phyloP scores from a whole-genome alignment of 352 stramenopile species.

The Globisporangium irregulare region DNA sequence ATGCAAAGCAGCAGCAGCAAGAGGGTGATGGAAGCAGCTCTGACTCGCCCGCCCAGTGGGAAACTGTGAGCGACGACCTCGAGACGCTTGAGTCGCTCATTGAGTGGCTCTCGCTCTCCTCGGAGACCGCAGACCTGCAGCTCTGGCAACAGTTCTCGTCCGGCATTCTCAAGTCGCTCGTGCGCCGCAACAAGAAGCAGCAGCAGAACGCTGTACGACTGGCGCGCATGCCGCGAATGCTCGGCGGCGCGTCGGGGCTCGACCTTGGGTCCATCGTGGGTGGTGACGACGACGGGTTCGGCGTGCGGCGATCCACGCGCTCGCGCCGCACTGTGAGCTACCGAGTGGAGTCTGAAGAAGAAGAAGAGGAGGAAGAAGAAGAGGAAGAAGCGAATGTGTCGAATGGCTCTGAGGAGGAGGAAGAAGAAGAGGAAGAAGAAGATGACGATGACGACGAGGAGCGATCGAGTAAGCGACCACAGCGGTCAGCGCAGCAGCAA shows the following conservation, averaged over 20 bases:
- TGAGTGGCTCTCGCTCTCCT: conserved; percentile 44
- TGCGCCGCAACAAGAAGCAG: conserved; percentile 43
- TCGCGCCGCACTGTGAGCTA: conserved; percentile 52
- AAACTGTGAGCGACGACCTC: conserved; percentile 59
- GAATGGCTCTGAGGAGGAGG: conserved; percentile 15
- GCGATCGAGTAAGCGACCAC: conserved; percentile 7
- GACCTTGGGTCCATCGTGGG: conserved; percentile 24
- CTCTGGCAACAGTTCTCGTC: conserved; percentile 45
- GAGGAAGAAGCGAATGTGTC: conserved; percentile 13
- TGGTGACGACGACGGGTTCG: conserved; percentile 23
- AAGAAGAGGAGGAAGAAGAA: conserved; percentile 30
- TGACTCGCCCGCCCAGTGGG: conserved; percentile 26
- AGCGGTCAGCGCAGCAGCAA: not conserved
- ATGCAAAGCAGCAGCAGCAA: conserved; percentile 8
- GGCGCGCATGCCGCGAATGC: conserved; percentile 36
- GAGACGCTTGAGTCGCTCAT: conserved; percentile 49
- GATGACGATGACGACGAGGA: conserved; percentile 6
- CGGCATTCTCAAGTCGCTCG: conserved; percentile 49
- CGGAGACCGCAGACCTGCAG: conserved; percentile 45
- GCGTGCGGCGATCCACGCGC: conserved; percentile 38
- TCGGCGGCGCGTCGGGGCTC: conserved; percentile 28
- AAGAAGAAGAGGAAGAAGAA: conserved; percentile 25
- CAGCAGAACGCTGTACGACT: conserved; percentile 38
- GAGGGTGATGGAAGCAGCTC: conserved; percentile 10
- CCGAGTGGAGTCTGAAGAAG: conserved; percentile 34